Evolutionary conservation across 2,329 filamentous ascomycete genomes (phyloP).

Genomic region (Orbilia ellipsospora): DNA sequence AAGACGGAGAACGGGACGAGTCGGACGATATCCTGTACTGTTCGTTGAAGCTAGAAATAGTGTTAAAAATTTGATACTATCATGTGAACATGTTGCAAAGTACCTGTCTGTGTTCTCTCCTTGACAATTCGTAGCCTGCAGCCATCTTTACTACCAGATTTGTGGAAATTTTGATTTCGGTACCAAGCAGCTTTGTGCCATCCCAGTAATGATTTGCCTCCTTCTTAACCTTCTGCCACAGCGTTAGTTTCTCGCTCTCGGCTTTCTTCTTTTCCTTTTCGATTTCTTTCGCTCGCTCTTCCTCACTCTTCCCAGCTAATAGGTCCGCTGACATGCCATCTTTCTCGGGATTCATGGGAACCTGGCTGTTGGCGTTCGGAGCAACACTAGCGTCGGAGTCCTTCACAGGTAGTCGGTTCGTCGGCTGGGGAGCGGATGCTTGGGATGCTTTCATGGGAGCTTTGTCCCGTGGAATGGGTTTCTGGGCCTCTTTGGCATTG

Average conservation of each 20-base stretch:
- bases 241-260: conserved; percentile 84
- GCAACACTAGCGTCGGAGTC: conserved; percentile 58
- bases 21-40: conserved; percentile 90
- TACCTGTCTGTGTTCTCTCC: conserved; percentile 88
- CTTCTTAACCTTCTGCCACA: conserved; percentile 94
- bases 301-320: conserved; percentile 56
- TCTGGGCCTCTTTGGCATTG: conserved; percentile 88
- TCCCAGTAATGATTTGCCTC: conserved; percentile 97
- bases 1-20: conserved; percentile 97
- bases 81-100: neutral
- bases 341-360: conserved; percentile 58
- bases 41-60: conserved; percentile 74
- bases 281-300: conserved; percentile 60
- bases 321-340: conserved; percentile 53
- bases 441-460: conserved; percentile 60
- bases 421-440: conserved; percentile 61
- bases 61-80: neutral
- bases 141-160: conserved; percentile 96
- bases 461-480: conserved; percentile 75
- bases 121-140: conserved; percentile 93
- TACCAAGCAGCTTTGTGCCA: conserved; percentile 91
- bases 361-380: conserved; percentile 54
- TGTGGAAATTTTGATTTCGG: conserved; percentile 92
- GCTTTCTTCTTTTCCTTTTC: conserved; percentile 74
- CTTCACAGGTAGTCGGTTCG: conserved; percentile 59